phyloP scores from a whole-genome alignment of 148 eudicot genomes.

The Rhododendron henanense region DNA sequence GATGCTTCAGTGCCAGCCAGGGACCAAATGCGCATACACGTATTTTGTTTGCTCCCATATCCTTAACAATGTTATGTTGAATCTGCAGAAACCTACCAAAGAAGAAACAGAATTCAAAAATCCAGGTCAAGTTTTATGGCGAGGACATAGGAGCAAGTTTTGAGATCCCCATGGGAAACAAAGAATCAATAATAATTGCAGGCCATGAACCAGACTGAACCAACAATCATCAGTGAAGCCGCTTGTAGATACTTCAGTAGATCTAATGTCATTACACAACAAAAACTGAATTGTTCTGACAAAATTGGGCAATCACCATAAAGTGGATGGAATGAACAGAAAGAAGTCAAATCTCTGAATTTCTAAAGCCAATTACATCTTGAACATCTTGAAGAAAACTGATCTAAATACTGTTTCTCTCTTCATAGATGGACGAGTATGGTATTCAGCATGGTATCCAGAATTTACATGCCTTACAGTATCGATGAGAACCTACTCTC shows the following conservation, averaged over 20 bases:
- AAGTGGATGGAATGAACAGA: background rate
- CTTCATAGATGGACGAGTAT: background rate
- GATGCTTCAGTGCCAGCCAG: background rate
- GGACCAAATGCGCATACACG: background rate
- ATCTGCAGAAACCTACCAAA: slow-evolving; percentile 15
- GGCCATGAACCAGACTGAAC: slow-evolving; percentile 3
- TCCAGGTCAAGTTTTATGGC: background rate
- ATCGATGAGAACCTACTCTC: background rate
- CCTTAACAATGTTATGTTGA: background rate
- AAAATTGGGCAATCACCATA: background rate
- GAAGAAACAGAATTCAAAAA: slow-evolving; percentile 7
- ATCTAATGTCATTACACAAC: background rate
- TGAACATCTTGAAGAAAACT: background rate
- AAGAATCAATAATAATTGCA: background rate
- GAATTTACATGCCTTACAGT: background rate
- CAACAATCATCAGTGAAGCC: background rate
- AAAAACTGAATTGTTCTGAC: background rate
- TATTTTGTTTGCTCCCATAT: background rate
- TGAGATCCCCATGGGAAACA: background rate
- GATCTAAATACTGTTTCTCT: background rate
- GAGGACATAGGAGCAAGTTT: background rate
- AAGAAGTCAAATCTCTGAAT: background rate
- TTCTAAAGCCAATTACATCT: background rate
- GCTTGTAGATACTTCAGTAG: background rate
- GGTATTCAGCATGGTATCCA: background rate